A percentile compares a stretch with the other conserved stretches of the same genome.
Conservation (phyloP, 2,329 filamentous ascomycete species). For the Aspergillus costaricaensis region DNA sequence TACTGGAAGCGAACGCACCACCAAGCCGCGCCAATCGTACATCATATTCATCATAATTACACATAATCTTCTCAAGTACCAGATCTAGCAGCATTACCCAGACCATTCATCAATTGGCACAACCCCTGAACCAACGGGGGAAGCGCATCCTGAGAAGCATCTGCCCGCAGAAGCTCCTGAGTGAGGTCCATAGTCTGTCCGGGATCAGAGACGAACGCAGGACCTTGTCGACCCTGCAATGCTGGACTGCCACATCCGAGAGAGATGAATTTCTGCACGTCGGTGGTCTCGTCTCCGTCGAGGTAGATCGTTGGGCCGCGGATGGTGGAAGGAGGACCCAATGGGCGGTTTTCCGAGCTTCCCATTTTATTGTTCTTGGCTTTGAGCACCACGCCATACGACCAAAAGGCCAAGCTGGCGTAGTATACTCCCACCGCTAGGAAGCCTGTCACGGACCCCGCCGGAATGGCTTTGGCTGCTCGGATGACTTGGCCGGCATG, state of each 20-base stretch:
- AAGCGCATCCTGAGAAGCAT: constrained; percentile 56
- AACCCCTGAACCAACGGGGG: constrained; percentile 67
- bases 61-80: not conserved
- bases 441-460: constrained; percentile 63
- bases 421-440: constrained; percentile 70
- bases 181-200: constrained; percentile 61
- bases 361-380: constrained; percentile 31
- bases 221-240: constrained; percentile 44
- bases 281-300: constrained; percentile 57
- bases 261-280: constrained; percentile 59
- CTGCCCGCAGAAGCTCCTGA: constrained; percentile 58
- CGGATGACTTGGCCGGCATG: constrained; percentile 69
- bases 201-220: constrained; percentile 55
- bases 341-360: not conserved
- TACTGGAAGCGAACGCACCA: too few species aligned
- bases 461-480: constrained; percentile 58
- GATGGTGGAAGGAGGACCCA: constrained; percentile 8
- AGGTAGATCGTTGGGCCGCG: constrained; percentile 50
- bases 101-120: constrained; percentile 56
- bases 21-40: not conserved
- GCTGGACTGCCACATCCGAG: constrained; percentile 58
- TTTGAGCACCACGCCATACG: constrained; percentile 62
- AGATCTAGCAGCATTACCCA: constrained; percentile 25
- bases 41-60: not conserved
- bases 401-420: constrained; percentile 69